Percentiles rank a stretch among this genome's conserved stretches.
These are phyloP conservation scores for Neurospora crassa DNA, from an alignment of 2,329 filamentous ascomycete species.

Conservation along the genomic window DNA sequence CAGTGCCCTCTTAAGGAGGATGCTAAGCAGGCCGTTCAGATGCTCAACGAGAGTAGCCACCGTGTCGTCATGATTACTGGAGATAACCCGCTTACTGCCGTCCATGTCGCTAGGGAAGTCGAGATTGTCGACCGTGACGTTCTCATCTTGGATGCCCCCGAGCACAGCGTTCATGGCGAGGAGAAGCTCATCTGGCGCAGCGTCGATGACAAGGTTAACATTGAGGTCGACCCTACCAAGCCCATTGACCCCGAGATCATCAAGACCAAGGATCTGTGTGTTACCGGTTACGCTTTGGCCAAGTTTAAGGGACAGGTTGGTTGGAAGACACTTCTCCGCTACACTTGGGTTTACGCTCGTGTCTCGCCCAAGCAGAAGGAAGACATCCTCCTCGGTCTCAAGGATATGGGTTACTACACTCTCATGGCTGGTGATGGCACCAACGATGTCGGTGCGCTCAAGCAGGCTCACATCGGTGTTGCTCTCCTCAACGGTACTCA, in stretches of 20 bases:
- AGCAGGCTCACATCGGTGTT: constrained; percentile 95
- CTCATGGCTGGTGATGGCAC: constrained; percentile 98
- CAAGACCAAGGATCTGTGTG: constrained; percentile 79
- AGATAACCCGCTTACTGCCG: constrained; percentile 92
- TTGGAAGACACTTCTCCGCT: constrained; percentile 67
- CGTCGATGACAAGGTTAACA: constrained; percentile 80
- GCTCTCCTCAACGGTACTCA: constrained; percentile 90
- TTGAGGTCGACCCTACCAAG: constrained; percentile 75
- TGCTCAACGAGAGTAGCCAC: constrained; percentile 98
- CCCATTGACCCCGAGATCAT: constrained; percentile 75
- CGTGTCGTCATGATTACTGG: constrained; percentile 99
- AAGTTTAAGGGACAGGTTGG: constrained; percentile 78
- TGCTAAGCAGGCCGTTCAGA: constrained; percentile 84
- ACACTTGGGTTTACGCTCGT: constrained; percentile 96
- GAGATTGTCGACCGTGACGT: constrained; percentile 96
- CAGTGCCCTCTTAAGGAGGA: constrained; percentile 96
- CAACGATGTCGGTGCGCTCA: constrained; percentile 94
- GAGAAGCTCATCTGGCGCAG: constrained; percentile 87
- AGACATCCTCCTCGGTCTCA: constrained; percentile 91
- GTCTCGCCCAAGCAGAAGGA: constrained; percentile 99
- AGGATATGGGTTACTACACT: constrained; percentile 94
- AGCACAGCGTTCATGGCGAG: constrained; percentile 72
- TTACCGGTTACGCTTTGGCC: constrained; percentile 86
- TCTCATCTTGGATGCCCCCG: constrained; percentile 88
- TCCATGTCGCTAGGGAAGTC: constrained; percentile 89